Percentiles rank a stretch among this genome's conserved stretches.
phyloP scores from a whole-genome alignment of 768 basidiomycete genomes.

The Suillus variegatus region DNA sequence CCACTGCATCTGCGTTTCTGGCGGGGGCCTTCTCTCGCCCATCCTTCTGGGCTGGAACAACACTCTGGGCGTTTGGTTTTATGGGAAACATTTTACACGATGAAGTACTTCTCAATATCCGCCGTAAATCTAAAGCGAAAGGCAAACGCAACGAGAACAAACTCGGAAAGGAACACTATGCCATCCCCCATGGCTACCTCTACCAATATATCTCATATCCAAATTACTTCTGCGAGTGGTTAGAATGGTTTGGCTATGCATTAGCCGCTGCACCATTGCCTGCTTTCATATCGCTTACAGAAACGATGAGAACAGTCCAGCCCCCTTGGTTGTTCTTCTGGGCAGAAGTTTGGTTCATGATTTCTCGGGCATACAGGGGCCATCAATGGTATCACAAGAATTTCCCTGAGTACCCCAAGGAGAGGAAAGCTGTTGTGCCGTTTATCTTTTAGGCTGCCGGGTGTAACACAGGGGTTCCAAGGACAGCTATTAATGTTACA shows the following conservation, averaged over 20 bases:
- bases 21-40: conserved; percentile 31
- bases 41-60: conserved; percentile 63
- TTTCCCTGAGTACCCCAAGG: conserved; percentile 81
- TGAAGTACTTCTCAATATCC: conserved; percentile 83
- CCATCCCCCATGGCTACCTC: conserved; percentile 77
- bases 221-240: conserved; percentile 94
- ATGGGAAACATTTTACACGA: conserved; percentile 86
- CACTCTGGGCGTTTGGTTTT: conserved; percentile 72
- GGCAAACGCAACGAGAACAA: conserved; percentile 29
- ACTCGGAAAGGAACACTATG: conserved; percentile 56
- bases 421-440: conserved; percentile 80
- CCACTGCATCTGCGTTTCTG: conserved; percentile 47
- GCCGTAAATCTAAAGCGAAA: conserved; percentile 56
- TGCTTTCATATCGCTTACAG: conserved; percentile 31
- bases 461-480: not conserved
- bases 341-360: conserved; percentile 74
- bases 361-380: conserved; percentile 78
- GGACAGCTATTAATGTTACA: not conserved
- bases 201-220: conserved; percentile 85
- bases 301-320: conserved; percentile 43
- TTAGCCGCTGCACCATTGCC: conserved; percentile 66
- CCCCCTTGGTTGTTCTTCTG: conserved; percentile 84
- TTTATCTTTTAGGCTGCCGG: conserved; percentile 52
- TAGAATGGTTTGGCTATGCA: conserved; percentile 90
- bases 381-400: conserved; percentile 83